Evolutionary conservation across 208 protist genomes (phyloP).

Genomic region (Tritrichomonas foetus): DNA sequence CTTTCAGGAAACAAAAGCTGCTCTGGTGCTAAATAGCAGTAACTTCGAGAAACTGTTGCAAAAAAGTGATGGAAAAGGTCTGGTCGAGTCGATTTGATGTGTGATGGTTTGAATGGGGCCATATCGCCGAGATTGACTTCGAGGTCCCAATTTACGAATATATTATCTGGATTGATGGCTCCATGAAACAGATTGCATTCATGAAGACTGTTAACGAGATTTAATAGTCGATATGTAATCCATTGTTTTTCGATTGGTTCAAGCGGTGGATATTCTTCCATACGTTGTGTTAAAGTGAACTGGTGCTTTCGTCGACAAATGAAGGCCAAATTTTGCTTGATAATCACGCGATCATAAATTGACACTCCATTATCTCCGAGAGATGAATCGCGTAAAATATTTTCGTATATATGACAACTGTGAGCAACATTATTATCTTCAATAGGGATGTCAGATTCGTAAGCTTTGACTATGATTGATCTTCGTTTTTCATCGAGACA

Average conservation of each 20-base stretch:
- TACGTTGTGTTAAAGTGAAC: not conserved
- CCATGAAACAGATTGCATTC: not conserved
- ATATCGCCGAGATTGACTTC: not conserved
- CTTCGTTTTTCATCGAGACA: not conserved
- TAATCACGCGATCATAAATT: not conserved
- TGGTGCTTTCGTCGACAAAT: not conserved
- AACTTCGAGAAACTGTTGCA: not conserved
- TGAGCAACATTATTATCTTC: not conserved
- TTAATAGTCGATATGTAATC: not conserved
- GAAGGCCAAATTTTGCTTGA: not conserved
- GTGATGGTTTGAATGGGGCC: not conserved
- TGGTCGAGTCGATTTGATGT: not conserved
- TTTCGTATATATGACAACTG: too few species aligned
- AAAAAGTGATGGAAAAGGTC: not conserved
- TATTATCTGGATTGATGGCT: not conserved
- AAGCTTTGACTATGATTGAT: constrained; percentile 10
- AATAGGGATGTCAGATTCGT: not conserved
- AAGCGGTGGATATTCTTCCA: constrained; percentile 27
- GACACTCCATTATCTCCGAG: not conserved
- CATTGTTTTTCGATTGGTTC: constrained; percentile 34
- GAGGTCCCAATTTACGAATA: not conserved
- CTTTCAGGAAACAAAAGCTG: not conserved
- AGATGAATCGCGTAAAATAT: not conserved
- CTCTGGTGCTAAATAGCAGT: not conserved
- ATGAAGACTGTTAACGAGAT: not conserved